Evolutionary conservation across 352 stramenopile species (phyloP), one percentile per base, ranked within the genome.

Genomic region (Plasmopara viticola): DNA sequence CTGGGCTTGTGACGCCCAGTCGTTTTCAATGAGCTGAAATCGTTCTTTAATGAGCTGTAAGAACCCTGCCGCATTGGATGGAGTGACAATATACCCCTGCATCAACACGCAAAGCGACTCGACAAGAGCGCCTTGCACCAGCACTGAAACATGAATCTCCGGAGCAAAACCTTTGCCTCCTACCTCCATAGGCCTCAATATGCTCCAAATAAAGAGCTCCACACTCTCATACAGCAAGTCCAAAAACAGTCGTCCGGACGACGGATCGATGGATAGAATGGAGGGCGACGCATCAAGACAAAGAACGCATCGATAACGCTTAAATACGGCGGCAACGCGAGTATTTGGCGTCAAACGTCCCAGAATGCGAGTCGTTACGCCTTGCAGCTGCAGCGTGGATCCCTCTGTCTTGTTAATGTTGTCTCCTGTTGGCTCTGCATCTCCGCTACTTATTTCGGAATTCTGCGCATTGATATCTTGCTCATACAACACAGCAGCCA

Each of bases 281-380:
- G 83, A 95, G 12, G 83, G 85, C 31, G 81, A 94, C 25, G 78
- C 80, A 53, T 95, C 85, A 15, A 95, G 69, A 61, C 79, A 94
- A 31, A 95, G 51, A 5, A 90, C 81, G 39, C 83, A 90, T 46
- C 83, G 81, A 44, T 94, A 95, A 40, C 78, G 75, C 14, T 70
- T 61, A 62, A 90, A 94, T 28, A 91, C 60, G 37, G 82, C 64
- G n/a, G 50, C 39, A 14, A 94, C 71, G 37, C 65, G 48, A 0
- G 72, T 82, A 48, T 67, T 58, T 35, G 75, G 58, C 9, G 75
- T 77, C 44, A 91, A 43, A 0, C 64, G 59, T 53, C 70, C 67
- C 9, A 51, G 47, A 18, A 74, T 55, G n/a, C 53, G 43, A 1
- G 44, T 64, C 3, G 20, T 60, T 17, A 64, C 39, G 2, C 51